A percentile compares a stretch with the other conserved stretches of the same genome.
These are phyloP conservation scores for Vitis amurensis DNA, from an alignment of 164 flowering plant genomes.

Conservation along the genomic window DNA sequence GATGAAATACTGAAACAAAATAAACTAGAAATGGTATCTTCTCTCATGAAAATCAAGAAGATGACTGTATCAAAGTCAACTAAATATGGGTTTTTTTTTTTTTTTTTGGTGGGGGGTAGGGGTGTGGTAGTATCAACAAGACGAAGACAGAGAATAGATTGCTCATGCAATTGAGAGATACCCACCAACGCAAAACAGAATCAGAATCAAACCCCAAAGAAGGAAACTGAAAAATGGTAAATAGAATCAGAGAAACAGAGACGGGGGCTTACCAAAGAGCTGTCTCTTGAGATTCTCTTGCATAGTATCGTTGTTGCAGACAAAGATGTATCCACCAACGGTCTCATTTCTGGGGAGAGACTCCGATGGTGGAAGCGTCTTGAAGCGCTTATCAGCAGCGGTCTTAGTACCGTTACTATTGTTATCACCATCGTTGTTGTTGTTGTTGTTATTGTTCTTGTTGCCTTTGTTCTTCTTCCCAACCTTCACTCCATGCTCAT, in stretches of 20 bases:
- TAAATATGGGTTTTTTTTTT: too few species aligned
- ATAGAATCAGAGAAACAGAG: neutral
- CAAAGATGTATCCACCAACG: constrained; percentile 91
- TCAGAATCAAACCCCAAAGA: neutral
- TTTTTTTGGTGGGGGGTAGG: too few species aligned
- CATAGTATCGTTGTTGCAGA: constrained; percentile 98
- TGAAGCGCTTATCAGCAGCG: constrained; percentile 78
- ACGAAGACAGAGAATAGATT: too few species aligned
- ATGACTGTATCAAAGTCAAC: too few species aligned
- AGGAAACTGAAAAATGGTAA: constrained; percentile 1
- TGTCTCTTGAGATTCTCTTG: constrained; percentile 83
- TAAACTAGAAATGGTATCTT: too few species aligned
- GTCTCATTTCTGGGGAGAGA: constrained; percentile 80
- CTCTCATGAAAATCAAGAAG: too few species aligned
- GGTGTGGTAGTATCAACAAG: too few species aligned
- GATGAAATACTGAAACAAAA: too few species aligned
- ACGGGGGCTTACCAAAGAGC: constrained; percentile 72
- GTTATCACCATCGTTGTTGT: constrained; percentile 18
- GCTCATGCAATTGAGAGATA: too few species aligned
- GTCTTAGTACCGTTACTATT: constrained; percentile 27
- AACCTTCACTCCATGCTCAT: constrained; percentile 33
- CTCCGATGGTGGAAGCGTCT: constrained; percentile 89
- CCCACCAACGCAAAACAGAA: neutral
- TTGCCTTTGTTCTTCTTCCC: constrained; percentile 46
- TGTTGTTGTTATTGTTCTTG: constrained; percentile 25